These are phyloP conservation scores for Aegle marmelos DNA, from an alignment of 345 rosid species.

Conservation along the genomic window DNA sequence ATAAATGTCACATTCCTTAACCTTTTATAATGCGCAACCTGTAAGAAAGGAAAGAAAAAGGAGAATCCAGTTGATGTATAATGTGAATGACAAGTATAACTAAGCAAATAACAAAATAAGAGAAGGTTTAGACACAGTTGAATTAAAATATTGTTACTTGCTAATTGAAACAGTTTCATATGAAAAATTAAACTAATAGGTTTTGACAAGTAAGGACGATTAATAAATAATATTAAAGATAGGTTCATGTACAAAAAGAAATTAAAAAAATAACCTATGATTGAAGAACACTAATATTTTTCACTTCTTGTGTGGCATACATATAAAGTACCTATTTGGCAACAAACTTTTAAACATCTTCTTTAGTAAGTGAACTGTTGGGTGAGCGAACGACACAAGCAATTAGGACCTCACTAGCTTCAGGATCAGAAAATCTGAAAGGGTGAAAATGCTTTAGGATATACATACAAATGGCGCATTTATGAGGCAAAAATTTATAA, in stretches of 20 bases:
- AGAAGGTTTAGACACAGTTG: too few relatives aligned
- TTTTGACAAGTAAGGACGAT: too few relatives aligned
- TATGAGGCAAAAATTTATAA: not conserved
- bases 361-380: constrained; percentile 56
- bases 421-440: constrained; percentile 72
- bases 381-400: constrained; percentile 75
- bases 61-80: too few relatives aligned
- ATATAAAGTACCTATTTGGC: constrained; percentile 54
- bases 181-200: too few relatives aligned
- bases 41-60: not conserved
- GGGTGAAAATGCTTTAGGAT: not conserved
- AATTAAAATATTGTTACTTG: not conserved
- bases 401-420: constrained; percentile 89
- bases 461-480: not conserved
- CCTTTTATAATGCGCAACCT: constrained; percentile 91
- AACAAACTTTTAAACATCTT: constrained; percentile 52
- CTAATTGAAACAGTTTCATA: not conserved
- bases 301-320: not conserved
- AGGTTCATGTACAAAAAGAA: too few relatives aligned
- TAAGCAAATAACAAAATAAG: too few relatives aligned
- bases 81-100: too few relatives aligned
- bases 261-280: too few relatives aligned
- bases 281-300: not conserved
- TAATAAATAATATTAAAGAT: too few relatives aligned
- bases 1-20: constrained; percentile 60